Conservation (phyloP, 192 early-diverging fungal genomes). For the Umbelopsis isabellina region DNA sequence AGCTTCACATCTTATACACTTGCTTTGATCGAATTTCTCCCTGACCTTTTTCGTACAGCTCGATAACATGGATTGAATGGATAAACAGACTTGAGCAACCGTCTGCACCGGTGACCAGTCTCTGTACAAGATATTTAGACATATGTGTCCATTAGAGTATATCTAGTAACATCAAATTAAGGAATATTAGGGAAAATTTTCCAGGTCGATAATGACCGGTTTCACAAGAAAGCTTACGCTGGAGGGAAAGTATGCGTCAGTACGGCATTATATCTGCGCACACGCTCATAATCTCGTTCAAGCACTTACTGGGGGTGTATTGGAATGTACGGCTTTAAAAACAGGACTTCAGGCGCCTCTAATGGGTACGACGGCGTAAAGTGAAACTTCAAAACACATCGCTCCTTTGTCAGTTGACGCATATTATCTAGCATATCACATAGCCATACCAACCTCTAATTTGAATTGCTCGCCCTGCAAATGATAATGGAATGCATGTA, state of each 20-base stretch:
- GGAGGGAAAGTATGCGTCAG: neutral
- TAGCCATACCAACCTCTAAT: slow-evolving; percentile 42
- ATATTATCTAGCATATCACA: neutral
- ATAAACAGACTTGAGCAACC: slow-evolving; percentile 85
- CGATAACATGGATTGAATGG: slow-evolving; percentile 90
- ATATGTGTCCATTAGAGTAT: slow-evolving; percentile 97
- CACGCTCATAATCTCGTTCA: neutral
- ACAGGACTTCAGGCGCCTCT: slow-evolving; percentile 73
- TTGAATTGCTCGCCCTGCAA: slow-evolving; percentile 51
- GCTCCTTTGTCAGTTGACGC: slow-evolving; percentile 4
- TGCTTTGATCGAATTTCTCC: neutral
- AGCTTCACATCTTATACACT: neutral
- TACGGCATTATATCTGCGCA: neutral
- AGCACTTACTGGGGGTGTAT: slow-evolving; percentile 71
- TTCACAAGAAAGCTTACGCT: slow-evolving; percentile 11
- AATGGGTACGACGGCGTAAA: slow-evolving; percentile 76
- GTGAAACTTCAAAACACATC: slow-evolving; percentile 53
- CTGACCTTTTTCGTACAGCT: slow-evolving; percentile 76
- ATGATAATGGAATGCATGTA: slow-evolving; percentile 8
- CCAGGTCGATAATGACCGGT: neutral
- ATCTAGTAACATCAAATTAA: slow-evolving; percentile 39
- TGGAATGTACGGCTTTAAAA: slow-evolving; percentile 60
- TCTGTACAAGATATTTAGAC: slow-evolving; percentile 92
- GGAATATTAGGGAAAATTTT: neutral
- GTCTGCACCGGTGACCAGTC: slow-evolving; percentile 95